Conservation (phyloP, 352 stramenopile species). For the Pseudoperonospora humuli region DNA sequence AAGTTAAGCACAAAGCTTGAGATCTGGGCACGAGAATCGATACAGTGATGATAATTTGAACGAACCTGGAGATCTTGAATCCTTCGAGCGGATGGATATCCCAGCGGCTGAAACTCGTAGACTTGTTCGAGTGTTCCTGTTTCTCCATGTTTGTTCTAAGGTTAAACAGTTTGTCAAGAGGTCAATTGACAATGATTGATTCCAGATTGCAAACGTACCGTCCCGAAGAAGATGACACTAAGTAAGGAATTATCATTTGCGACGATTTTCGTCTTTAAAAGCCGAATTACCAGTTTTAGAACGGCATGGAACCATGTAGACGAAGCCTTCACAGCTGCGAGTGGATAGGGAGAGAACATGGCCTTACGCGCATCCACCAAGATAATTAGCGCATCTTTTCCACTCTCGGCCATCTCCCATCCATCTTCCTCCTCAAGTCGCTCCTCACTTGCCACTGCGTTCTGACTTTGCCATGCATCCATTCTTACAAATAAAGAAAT, state of each 20-base stretch:
- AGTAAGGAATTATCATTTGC: slow-evolving; percentile 74
- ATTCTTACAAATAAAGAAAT: slow-evolving; percentile 16
- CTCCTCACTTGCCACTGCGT: slow-evolving; percentile 4
- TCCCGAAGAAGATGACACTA: slow-evolving; percentile 71
- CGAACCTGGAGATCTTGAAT: slow-evolving; percentile 67
- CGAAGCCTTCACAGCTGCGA: slow-evolving; percentile 11
- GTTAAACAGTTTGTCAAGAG: not conserved
- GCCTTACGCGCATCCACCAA: slow-evolving; percentile 58
- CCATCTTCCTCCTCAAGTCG: slow-evolving; percentile 40
- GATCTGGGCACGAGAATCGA: not conserved
- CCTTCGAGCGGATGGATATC: slow-evolving; percentile 54
- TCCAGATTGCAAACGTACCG: slow-evolving; percentile 25
- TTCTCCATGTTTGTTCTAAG: slow-evolving; percentile 52
- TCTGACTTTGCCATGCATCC: slow-evolving; percentile 39
- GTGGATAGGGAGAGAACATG: slow-evolving; percentile 52
- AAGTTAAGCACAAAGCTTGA: not conserved
- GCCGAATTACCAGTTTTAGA: slow-evolving; percentile 54
- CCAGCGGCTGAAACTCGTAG: slow-evolving; percentile 68
- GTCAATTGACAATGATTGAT: not conserved
- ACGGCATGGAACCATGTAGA: slow-evolving; percentile 69
- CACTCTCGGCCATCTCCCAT: slow-evolving; percentile 46
- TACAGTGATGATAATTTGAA: not conserved
- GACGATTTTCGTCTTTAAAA: slow-evolving; percentile 74
- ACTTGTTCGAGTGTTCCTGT: slow-evolving; percentile 54
- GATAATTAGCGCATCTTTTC: slow-evolving; percentile 73